Evolutionary conservation across 1,284 basidiomycete species (phyloP), one percentile per base, ranked within the genome.

Genomic region (Wolfiporia cocos): DNA sequence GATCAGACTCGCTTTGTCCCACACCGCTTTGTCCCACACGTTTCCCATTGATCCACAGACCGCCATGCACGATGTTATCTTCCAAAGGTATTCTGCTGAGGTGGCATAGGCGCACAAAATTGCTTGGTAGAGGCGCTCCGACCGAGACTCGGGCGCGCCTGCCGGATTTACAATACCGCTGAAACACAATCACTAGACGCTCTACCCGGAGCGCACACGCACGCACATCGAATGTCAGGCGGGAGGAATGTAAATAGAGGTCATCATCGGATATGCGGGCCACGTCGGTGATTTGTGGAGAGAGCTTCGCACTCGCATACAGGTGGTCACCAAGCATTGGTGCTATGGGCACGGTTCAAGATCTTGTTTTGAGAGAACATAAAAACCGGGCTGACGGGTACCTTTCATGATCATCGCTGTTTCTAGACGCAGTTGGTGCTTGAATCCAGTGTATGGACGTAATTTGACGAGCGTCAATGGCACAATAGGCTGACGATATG

Each of bases 371-470:
- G 24, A 5, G 31, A 18, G 21, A 24, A 21, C n/a, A 17, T 6
- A 14, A 35, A 23, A 9, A 26, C 17, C 23, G 33, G 24, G 4
- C 15, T 11, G 12, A 22, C 4, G 17, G 19, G 5, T 41, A 72
- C 76, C 62, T 34, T 68, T 63, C 30, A 86, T 56, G 43, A 56
- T 63, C 34, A 71, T 65, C 1, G 82, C 70, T 31, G 78, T 55
- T 47, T 84, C 80, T 10, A 83, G 65, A 22, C 82, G 74, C 18
- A 86, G 70, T 50, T 86, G 82, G 46, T 86, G 83, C 56, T 86
- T 86, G 41, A 76, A 56, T 2, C 83, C 83, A 7, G 82, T 84
- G 41, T 71, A 61, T 17, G 81, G 67, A 9, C 64, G 66, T 6
- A 86, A 63, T 34, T 68, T 67, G 35, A 86, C 56, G 37, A 86